Evolutionary conservation across 1,139 yeast genomes (phyloP), one percentile per base, ranked within the genome.

Genomic region (Yamadazyma atmosphaerica): DNA sequence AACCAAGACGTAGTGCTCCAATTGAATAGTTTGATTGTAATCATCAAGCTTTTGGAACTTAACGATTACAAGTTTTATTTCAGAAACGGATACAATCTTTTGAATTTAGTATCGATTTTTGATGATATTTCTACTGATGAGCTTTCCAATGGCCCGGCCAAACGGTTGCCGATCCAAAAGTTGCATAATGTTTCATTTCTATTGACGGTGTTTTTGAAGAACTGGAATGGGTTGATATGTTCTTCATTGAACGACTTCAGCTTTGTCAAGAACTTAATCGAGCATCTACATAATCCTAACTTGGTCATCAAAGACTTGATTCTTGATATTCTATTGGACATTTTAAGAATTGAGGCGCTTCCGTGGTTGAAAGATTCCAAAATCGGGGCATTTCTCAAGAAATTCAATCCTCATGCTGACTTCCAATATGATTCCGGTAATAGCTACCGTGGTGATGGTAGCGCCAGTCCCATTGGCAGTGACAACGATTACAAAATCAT

Each of bases 161-260:
- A 24, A 22, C 42, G 37, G 35, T 29, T 45, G 25, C 46, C 46
- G 10, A 44, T 43, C 18, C 40, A 42, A 22, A 77, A 72, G 47
- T 61, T 87, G 23, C 84, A 83, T 42, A 76, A 74, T 45, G 66
- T 81, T n/a, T 78, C 92, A 0, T 72, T 77, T 34, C 68, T 87
- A 10, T 60, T 90, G 3, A 66, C 86, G 0, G 59, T 76, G 3
- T 61, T 87, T 21, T 61, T 92, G 36, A 84, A 86, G 44, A 75
- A 81, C 34, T 85, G 94, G 80, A 74, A 86, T 14, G 98, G 98
- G 0, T 56, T 89, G 10, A 73, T 85, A 47, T 77, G 85, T 7
- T 77, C 83, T 49, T 74, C 87, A 0, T 70, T 77, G 40, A 69
- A 82, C 47, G 61, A 78, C 42, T 84, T 80, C 49, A 69, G 69